Conservation (phyloP, 78 protist genomes). For the Chrysochromulina tobinii region DNA sequence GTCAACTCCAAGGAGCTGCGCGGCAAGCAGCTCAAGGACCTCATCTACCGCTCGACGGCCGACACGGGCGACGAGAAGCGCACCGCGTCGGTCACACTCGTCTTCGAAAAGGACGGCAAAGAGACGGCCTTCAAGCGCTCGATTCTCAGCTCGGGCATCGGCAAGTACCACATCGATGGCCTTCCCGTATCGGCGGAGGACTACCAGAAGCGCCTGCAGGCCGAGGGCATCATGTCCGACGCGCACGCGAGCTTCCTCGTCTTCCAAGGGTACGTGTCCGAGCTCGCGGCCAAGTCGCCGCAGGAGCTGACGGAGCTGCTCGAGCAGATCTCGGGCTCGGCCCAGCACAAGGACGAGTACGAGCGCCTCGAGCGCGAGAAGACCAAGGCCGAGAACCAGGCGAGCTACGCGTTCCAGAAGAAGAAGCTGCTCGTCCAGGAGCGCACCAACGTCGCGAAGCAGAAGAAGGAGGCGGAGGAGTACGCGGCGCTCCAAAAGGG, state of each 20-base stretch:
- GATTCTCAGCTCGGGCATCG: conserved; percentile 32
- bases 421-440: conserved; percentile 71
- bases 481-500: conserved; percentile 43
- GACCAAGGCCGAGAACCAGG: conserved; percentile 46
- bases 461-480: conserved; percentile 84
- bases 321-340: conserved; percentile 77
- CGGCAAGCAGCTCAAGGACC: conserved; percentile 61
- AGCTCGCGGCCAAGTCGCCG: conserved; percentile 78
- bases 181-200: conserved; percentile 24
- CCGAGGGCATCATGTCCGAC: background rate
- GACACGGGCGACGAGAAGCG: background rate
- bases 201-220: conserved; percentile 57
- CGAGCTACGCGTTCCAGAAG: conserved; percentile 17
- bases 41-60: conserved; percentile 17
- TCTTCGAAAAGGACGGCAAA: background rate
- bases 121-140: conserved; percentile 48
- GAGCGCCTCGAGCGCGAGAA: conserved; percentile 12
- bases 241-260: conserved; percentile 75
- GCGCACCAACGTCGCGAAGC: conserved; percentile 45
- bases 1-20: conserved; percentile 73
- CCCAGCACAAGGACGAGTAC: conserved; percentile 28
- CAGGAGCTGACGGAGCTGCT: conserved; percentile 81
- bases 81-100: background rate
- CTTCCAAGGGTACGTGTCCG: conserved; percentile 91
- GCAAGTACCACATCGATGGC: conserved; percentile 53